Percentiles rank a stretch among this genome's conserved stretches.
Conservation (phyloP, 2,329 filamentous ascomycete genomes). For the Coniochaeta ligniaria region DNA sequence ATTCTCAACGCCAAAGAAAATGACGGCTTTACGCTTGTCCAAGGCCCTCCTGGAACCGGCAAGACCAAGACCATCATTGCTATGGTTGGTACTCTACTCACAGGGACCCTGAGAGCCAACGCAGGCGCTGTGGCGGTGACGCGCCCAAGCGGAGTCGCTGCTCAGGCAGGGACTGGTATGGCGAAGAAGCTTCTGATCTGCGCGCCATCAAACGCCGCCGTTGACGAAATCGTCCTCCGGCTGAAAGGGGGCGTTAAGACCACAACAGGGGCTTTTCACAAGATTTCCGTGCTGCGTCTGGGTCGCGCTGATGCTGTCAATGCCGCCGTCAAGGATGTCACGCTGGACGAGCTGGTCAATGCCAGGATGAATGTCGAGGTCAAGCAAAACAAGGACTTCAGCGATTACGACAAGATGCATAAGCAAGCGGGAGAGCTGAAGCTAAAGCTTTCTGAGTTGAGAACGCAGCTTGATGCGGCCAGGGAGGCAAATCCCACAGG, state of each 20-base stretch:
- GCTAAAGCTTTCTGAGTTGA: constrained; percentile 62
- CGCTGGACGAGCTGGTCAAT: constrained; percentile 84
- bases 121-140: constrained; percentile 34
- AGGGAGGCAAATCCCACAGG: constrained; percentile 22
- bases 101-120: constrained; percentile 38
- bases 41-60: constrained; percentile 91
- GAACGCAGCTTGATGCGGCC: constrained; percentile 63
- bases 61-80: constrained; percentile 98
- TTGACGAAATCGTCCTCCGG: constrained; percentile 91
- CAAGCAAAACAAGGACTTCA: constrained; percentile 49
- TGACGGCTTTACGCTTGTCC: constrained; percentile 93
- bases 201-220: constrained; percentile 96
- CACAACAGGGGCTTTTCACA: constrained; percentile 61
- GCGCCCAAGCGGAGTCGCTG: constrained; percentile 19
- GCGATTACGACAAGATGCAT: constrained; percentile 52
- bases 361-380: constrained; percentile 57
- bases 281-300: constrained; percentile 81
- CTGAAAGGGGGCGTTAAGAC: constrained; percentile 84
- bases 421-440: constrained; percentile 66
- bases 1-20: constrained; percentile 91
- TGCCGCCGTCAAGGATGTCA: constrained; percentile 79
- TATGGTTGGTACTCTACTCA: constrained; percentile 83
- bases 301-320: constrained; percentile 93
- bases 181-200: constrained; percentile 90
- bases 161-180: constrained; percentile 14